Evolutionary conservation across 371 early-diverging fungal genomes (phyloP).

Genomic region (Quaeritorhiza haematococci): DNA sequence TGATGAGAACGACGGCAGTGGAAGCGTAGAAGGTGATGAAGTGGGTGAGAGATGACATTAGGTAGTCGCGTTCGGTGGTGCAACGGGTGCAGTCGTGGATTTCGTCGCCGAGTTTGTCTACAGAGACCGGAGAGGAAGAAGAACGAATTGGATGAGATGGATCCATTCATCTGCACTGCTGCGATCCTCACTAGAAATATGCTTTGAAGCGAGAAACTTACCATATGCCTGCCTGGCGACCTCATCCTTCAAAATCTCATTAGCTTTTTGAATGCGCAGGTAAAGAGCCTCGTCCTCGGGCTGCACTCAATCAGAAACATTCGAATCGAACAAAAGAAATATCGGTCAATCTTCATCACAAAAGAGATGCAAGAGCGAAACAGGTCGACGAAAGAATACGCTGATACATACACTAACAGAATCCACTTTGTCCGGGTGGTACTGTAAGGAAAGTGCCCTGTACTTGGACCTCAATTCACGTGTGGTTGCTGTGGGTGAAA

Average conservation of each 20-base stretch:
- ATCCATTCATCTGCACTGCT: not conserved
- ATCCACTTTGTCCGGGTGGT: conserved; percentile 61
- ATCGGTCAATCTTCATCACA: not conserved
- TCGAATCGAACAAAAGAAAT: conserved; percentile 7
- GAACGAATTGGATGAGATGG: not conserved
- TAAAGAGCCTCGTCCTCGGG: conserved; percentile 42
- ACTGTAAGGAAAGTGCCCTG: conserved; percentile 50
- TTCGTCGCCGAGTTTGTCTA: conserved; percentile 44
- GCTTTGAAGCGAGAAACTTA: conserved; percentile 3
- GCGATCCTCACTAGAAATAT: not conserved
- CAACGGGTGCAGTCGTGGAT: conserved; percentile 38
- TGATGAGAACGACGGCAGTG: conserved; percentile 34
- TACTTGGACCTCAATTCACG: conserved; percentile 53
- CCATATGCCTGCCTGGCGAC: conserved; percentile 55
- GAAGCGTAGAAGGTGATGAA: conserved; percentile 43
- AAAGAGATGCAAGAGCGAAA: not conserved
- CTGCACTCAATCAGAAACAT: not conserved
- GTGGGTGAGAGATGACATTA: conserved; percentile 21
- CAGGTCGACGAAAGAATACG: not conserved
- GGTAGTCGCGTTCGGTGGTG: conserved; percentile 41
- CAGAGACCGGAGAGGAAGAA: not conserved
- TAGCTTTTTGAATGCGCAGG: conserved; percentile 53
- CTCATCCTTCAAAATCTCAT: conserved; percentile 58
- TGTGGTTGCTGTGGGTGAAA: not conserved
- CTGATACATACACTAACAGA: not conserved